phyloP scores from a whole-genome alignment of 2,329 filamentous ascomycete species.

The Pestalotiopsis fici region DNA sequence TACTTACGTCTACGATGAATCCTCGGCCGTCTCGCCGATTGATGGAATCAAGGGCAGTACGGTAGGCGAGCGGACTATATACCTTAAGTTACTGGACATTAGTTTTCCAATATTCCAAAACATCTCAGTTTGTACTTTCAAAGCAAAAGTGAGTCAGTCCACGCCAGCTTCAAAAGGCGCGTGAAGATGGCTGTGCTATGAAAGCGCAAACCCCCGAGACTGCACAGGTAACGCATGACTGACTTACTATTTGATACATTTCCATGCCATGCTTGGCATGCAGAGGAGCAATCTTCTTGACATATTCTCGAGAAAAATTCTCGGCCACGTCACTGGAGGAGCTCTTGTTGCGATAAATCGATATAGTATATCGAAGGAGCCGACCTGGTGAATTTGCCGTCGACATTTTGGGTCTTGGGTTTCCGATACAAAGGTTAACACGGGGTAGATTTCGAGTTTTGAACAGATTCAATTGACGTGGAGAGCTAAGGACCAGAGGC shows the following conservation, averaged over 20 bases:
- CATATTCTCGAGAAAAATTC: constrained; percentile 2
- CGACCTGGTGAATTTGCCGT: background rate
- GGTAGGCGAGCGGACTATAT: constrained; percentile 2
- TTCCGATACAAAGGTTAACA: background rate
- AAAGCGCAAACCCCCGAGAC: too few relatives aligned
- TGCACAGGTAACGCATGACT: background rate
- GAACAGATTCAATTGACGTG: background rate
- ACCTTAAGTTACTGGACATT: background rate
- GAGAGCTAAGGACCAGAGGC: background rate
- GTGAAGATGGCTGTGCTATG: too few relatives aligned
- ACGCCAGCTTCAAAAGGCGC: too few relatives aligned
- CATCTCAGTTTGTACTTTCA: background rate
- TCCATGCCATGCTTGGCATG: constrained; percentile 10
- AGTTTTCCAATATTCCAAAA: background rate
- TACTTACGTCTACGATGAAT: constrained; percentile 1
- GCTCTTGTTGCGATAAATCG: constrained; percentile 5
- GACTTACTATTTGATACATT: constrained; percentile 1
- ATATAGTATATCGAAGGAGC: constrained; percentile 2
- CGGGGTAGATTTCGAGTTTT: too few relatives aligned
- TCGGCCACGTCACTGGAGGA: background rate
- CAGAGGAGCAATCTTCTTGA: background rate
- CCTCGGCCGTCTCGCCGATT: constrained; percentile 4
- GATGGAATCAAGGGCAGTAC: background rate
- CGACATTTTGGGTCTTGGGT: background rate
- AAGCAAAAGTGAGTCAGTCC: too few relatives aligned